These are phyloP conservation scores for Hylodesmum podocarpum DNA, from an alignment of 306 rosid species.

Conservation along the genomic window DNA sequence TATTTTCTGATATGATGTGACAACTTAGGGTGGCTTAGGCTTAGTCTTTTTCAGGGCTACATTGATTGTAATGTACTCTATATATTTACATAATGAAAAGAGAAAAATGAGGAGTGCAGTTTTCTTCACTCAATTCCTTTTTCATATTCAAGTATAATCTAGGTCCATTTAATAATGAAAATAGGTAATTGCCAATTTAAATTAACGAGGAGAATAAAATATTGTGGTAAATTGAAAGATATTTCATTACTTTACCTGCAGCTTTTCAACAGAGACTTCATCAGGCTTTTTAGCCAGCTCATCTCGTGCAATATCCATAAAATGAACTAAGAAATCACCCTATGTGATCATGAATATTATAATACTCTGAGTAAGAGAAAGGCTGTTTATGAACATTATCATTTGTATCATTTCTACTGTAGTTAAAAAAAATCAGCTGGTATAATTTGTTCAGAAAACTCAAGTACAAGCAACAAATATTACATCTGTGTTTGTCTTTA, in stretches of 20 bases:
- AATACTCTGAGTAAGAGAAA: conserved; percentile 12
- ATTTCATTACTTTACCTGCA: conserved; percentile 69
- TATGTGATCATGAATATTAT: conserved; percentile 37
- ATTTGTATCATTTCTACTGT: not conserved
- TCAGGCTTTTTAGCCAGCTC: conserved; percentile 88
- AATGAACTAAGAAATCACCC: conserved; percentile 99
- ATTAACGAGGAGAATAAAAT: not conserved
- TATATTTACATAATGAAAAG: too few relatives aligned
- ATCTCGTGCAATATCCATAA: conserved; percentile 96
- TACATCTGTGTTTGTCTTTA: not conserved
- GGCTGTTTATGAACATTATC: not conserved
- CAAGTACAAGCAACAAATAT: not conserved
- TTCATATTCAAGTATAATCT: too few relatives aligned
- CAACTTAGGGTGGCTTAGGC: too few relatives aligned
- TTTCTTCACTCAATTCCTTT: too few relatives aligned
- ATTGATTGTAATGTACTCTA: too few relatives aligned
- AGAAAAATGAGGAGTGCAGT: too few relatives aligned
- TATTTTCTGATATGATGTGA: too few relatives aligned
- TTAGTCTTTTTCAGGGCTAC: too few relatives aligned
- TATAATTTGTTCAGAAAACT: not conserved
- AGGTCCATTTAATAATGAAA: conserved; percentile 11
- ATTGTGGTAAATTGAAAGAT: not conserved
- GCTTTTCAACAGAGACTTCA: conserved; percentile 94
- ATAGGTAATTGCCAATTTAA: not conserved
- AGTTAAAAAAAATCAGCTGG: not conserved